These are phyloP conservation scores for Fusarium temperatum DNA, from an alignment of 2,329 filamentous ascomycete species.

Conservation along the genomic window DNA sequence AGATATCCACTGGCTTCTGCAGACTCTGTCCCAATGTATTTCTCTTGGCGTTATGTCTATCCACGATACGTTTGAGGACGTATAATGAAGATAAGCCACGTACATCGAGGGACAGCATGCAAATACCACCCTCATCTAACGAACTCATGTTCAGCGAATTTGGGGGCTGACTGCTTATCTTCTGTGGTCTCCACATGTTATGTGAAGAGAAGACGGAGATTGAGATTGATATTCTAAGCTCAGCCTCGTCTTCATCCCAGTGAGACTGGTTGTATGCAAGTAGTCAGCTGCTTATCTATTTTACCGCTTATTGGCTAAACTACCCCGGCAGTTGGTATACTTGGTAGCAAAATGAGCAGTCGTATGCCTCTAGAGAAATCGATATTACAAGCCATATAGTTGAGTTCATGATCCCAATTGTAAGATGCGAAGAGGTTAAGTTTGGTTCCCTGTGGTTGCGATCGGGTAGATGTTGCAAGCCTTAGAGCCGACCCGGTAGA, in stretches of 20 bases:
- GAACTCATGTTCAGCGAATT: neutral
- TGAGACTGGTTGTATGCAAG: neutral
- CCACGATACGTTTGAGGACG: neutral
- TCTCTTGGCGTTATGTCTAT: neutral
- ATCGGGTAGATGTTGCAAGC: neutral
- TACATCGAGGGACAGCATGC: constrained; percentile 3
- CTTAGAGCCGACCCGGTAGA: accelerated
- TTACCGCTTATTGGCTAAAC: neutral
- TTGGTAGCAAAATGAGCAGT: neutral
- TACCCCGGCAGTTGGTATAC: neutral
- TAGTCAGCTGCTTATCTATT: neutral
- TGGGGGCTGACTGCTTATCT: too few relatives aligned
- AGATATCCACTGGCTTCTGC: neutral
- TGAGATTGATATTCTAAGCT: too few relatives aligned
- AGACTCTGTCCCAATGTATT: accelerated
- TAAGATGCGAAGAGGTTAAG: accelerated
- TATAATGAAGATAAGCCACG: neutral
- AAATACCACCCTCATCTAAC: neutral
- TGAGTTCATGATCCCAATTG: neutral
- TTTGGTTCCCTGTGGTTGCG: accelerated
- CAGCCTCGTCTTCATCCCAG: neutral
- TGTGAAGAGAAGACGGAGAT: too few relatives aligned
- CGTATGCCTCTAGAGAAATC: neutral
- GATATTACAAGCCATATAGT: too few relatives aligned
- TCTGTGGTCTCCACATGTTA: too few relatives aligned